Evolutionary conservation across 2,329 filamentous ascomycete species (phyloP).

Genomic region (Talaromyces sp.): DNA sequence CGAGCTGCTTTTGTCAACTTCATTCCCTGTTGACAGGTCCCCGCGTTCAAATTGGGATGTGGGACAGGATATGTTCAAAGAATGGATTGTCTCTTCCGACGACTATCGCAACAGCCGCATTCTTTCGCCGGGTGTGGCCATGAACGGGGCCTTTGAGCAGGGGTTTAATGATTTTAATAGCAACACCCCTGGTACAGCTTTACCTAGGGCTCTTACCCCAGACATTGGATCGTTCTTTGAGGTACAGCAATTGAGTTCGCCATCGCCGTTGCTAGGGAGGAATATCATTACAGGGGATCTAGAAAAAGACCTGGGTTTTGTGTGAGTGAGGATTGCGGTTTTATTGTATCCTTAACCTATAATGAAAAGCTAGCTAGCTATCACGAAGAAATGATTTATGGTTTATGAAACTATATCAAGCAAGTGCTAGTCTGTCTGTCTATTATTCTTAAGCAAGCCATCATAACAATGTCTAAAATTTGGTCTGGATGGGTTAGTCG

Average conservation of each 20-base stretch:
- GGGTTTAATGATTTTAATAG: neutral
- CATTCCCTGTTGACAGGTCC: neutral
- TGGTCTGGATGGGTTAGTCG: neutral
- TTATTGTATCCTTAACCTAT: neutral
- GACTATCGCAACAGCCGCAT: neutral
- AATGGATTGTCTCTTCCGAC: neutral
- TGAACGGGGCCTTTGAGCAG: neutral
- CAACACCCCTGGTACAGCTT: too few relatives aligned
- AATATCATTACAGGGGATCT: slow-evolving; percentile 30
- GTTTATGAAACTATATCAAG: neutral
- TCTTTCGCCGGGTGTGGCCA: neutral
- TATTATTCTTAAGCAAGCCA: neutral
- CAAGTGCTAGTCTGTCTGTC: neutral
- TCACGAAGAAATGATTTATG: neutral
- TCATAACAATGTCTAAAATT: neutral
- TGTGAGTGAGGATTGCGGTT: neutral
- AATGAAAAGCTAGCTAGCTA: neutral
- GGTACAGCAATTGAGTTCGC: neutral
- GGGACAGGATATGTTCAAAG: neutral
- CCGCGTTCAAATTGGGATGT: neutral
- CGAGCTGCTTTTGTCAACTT: neutral
- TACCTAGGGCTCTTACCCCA: neutral
- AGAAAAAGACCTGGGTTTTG: slow-evolving; percentile 31
- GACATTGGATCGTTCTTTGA: neutral
- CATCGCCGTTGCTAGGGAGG: neutral